Evolutionary conservation across 805 yeast species (phyloP).

Genomic region (Myxozyma nipponensis): DNA sequence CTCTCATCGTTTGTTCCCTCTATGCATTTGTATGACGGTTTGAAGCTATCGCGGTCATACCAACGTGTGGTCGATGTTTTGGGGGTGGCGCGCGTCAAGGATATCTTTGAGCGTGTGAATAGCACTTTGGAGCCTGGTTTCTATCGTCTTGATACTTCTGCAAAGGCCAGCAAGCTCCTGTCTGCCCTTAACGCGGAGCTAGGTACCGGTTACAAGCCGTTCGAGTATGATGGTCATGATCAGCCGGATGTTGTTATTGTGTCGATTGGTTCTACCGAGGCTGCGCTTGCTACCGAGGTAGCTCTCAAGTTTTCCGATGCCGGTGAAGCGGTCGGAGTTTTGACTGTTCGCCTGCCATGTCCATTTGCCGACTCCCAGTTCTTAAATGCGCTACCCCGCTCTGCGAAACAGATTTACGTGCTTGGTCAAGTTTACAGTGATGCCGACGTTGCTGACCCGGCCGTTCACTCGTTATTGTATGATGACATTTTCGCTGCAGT

Average conservation of each 20-base stretch:
- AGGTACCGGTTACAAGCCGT: slow-evolving; percentile 54
- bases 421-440: slow-evolving; percentile 52
- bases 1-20: slow-evolving; percentile 55
- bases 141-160: slow-evolving; percentile 19
- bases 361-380: slow-evolving; percentile 72
- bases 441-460: slow-evolving; percentile 33
- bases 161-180: slow-evolving; percentile 37
- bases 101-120: slow-evolving; percentile 24
- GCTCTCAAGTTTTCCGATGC: slow-evolving; percentile 40
- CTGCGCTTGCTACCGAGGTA: slow-evolving; percentile 50
- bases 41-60: slow-evolving; percentile 53
- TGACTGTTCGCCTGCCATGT: slow-evolving; percentile 70
- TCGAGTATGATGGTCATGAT: slow-evolving; percentile 64
- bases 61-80: slow-evolving; percentile 35
- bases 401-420: slow-evolving; percentile 59
- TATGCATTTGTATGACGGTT: slow-evolving; percentile 77
- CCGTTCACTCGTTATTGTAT: slow-evolving; percentile 49
- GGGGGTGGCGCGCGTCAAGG: slow-evolving; percentile 37
- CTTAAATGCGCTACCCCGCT: slow-evolving; percentile 52
- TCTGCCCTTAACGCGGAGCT: slow-evolving; percentile 50
- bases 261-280: slow-evolving; percentile 69
- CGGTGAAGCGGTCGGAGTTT: slow-evolving; percentile 52
- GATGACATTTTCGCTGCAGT: slow-evolving; percentile 71
- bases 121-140: slow-evolving; percentile 9
- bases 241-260: slow-evolving; percentile 74